Percentiles rank a stretch among this genome's conserved stretches.
Evolutionary conservation across 148 eudicot species (phyloP).

Genomic region (Persicaria tinctoria): DNA sequence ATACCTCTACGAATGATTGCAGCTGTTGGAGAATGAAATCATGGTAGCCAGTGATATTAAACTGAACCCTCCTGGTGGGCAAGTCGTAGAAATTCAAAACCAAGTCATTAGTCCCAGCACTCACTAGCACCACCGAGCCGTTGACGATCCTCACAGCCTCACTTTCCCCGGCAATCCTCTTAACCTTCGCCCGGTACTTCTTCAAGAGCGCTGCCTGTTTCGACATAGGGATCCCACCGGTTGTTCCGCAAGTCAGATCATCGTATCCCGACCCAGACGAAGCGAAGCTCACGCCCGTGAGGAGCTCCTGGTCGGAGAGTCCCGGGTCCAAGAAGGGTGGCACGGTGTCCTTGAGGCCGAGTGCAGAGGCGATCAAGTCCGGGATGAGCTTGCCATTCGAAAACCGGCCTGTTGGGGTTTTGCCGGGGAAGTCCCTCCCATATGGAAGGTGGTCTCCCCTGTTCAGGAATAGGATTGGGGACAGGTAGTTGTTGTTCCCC

Average conservation of each 20-base stretch:
- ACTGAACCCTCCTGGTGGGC: constrained; percentile 30
- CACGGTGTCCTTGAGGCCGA: constrained; percentile 25
- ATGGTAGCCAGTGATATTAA: constrained; percentile 32
- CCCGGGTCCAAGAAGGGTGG: constrained; percentile 37
- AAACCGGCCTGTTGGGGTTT: constrained; percentile 46
- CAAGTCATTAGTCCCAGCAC: constrained; percentile 47
- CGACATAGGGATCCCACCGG: constrained; percentile 21
- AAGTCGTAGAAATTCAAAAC: constrained; percentile 36
- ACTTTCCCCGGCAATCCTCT: constrained; percentile 24
- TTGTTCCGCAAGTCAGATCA: constrained; percentile 25
- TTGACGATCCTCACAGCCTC: constrained; percentile 21
- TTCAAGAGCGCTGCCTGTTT: constrained; percentile 30
- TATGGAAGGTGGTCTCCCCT: constrained; percentile 54
- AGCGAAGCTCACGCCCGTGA: constrained; percentile 39
- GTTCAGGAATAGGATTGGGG: constrained; percentile 20
- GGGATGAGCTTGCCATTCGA: constrained; percentile 31
- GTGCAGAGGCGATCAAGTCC: constrained; percentile 2
- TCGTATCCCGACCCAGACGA: constrained; percentile 44
- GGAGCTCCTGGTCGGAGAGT: constrained; percentile 22
- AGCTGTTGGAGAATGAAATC: constrained; percentile 29
- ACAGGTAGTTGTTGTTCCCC: constrained; percentile 49
- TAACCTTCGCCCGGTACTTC: constrained; percentile 29
- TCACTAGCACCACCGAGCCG: constrained; percentile 27
- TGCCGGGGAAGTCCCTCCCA: constrained; percentile 39
- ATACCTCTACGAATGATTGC: constrained; percentile 25